Evolutionary conservation across 164 flowering plant species (phyloP).

Genomic region (Echeveria elegans): DNA sequence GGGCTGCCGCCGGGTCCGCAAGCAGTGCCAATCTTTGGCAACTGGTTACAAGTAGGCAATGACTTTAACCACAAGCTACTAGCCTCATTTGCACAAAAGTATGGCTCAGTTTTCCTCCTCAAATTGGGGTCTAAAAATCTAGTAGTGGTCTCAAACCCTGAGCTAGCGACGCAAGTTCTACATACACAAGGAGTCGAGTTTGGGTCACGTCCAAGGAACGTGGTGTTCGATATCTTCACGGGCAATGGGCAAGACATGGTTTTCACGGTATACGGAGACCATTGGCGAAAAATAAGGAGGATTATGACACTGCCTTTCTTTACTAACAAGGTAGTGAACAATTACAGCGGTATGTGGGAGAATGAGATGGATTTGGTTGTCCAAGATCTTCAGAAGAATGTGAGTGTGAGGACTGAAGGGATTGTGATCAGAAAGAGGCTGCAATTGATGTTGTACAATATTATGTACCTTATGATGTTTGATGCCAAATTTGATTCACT

Average conservation of each 20-base stretch:
- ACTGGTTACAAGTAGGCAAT: constrained; percentile 77
- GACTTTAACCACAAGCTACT: constrained; percentile 55
- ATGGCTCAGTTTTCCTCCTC: constrained; percentile 45
- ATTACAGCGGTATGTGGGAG: constrained; percentile 47
- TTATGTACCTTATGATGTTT: constrained; percentile 67
- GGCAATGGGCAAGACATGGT: constrained; percentile 83
- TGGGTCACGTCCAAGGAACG: constrained; percentile 61
- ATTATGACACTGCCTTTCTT: constrained; percentile 70
- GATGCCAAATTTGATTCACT: constrained; percentile 43
- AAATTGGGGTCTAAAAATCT: constrained; percentile 47
- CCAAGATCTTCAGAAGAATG: constrained; percentile 22
- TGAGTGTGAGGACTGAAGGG: constrained; percentile 24
- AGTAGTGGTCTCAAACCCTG: constrained; percentile 49
- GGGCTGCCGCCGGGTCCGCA: constrained; percentile 46
- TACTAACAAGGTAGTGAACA: constrained; percentile 68
- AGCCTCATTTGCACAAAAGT: constrained; percentile 30
- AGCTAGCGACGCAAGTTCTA: constrained; percentile 47
- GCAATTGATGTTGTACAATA: constrained; percentile 66
- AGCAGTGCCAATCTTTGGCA: constrained; percentile 54
- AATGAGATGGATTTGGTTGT: constrained; percentile 45
- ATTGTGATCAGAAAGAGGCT: constrained; percentile 43
- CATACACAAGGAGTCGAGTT: constrained; percentile 65
- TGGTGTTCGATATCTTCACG: constrained; percentile 68
- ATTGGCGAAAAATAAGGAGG: constrained; percentile 69
- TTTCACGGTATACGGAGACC: constrained; percentile 68